Conservation (phyloP, 768 basidiomycete species). For the Xerocomellus intermedius region DNA sequence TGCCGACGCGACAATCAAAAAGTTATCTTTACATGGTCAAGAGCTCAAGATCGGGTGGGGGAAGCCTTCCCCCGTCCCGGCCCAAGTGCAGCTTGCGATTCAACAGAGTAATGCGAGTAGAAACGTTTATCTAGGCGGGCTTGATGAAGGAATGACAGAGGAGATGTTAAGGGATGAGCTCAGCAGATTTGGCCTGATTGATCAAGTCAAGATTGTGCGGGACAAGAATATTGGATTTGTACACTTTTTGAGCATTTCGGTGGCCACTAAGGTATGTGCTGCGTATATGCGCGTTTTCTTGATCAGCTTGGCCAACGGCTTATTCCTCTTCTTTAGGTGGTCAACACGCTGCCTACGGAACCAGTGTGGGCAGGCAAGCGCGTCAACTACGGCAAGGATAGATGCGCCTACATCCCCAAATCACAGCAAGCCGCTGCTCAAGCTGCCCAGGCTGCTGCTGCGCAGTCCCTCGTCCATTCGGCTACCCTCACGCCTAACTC, state of each 20-base stretch:
- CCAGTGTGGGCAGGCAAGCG: slow-evolving; percentile 94
- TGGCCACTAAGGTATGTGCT: slow-evolving; percentile 83
- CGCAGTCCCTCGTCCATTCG: slow-evolving; percentile 62
- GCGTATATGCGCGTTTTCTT: not conserved
- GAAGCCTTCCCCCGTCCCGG: slow-evolving; percentile 86
- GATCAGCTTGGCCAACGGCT: slow-evolving; percentile 1
- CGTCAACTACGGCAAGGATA: slow-evolving; percentile 98
- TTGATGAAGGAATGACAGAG: slow-evolving; percentile 89
- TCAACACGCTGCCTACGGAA: slow-evolving; percentile 88
- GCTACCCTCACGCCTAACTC: slow-evolving; percentile 37
- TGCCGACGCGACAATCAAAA: slow-evolving; percentile 94
- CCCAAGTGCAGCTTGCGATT: slow-evolving; percentile 83
- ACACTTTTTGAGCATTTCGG: slow-evolving; percentile 93
- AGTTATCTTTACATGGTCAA: slow-evolving; percentile 87
- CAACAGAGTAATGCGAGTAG: slow-evolving; percentile 89
- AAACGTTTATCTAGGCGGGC: slow-evolving; percentile 94
- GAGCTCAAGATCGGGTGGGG: slow-evolving; percentile 99
- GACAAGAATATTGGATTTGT: slow-evolving; percentile 99
- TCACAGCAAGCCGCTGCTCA: slow-evolving; percentile 88
- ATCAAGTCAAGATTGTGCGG: slow-evolving; percentile 98
- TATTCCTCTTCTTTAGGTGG: slow-evolving; percentile 57
- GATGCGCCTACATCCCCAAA: slow-evolving; percentile 96
- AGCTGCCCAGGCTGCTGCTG: slow-evolving; percentile 84
- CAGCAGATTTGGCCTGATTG: slow-evolving; percentile 90
- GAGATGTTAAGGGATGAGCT: slow-evolving; percentile 90